Evolutionary conservation across 306 rosid species (phyloP), one percentile per base, ranked within the genome.

Genomic region (Glycine soja): DNA sequence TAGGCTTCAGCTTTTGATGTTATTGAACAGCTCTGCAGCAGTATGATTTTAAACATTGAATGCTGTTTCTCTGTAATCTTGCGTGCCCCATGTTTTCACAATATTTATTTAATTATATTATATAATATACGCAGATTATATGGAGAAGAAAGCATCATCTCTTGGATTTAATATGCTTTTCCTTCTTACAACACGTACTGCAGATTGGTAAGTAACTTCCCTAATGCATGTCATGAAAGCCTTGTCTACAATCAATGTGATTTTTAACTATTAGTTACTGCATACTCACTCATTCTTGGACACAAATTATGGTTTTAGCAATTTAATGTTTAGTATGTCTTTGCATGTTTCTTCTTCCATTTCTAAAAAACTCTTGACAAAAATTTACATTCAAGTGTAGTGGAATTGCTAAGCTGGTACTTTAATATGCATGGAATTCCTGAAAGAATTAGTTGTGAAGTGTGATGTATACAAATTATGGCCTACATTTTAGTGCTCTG

Each of bases 101-200:
- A 48, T 40, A 43, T 52, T 56, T 56, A 50, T 34, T 68, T 63
- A 65, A 68, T 46, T 48, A 50, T 24, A 24, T 70, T 68, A 76
- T 58, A 36, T 54, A 82, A 81, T 90, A 40, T 50, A 48, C 83
- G 87, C 92, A 96, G 99, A 96, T 87, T 96, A 88, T 79, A 81
- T 96, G 68, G 99, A 96, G 88, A 96, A 88, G 88, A 92, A 90
- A 87, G 92, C 99, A 30, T 82, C 93, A 46, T 85, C 85, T 40
- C 88, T 90, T 53, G 97, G 98, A 74, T 82, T 96, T 86, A 86
- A 92, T 56, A 93, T 56, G 85, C 92, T 96, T 80, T 96, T 93
- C 83, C 88, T 96, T 79, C 93, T 96, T 8, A 96, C 99, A 19
- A 96, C 98, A 3, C 89, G 97, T 0, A 90, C 98, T 46, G 98